Percentiles rank a stretch among this genome's conserved stretches.
These are phyloP conservation scores for Xerocomus spinulosus DNA, from an alignment of 768 basidiomycete genomes.

Conservation along the genomic window DNA sequence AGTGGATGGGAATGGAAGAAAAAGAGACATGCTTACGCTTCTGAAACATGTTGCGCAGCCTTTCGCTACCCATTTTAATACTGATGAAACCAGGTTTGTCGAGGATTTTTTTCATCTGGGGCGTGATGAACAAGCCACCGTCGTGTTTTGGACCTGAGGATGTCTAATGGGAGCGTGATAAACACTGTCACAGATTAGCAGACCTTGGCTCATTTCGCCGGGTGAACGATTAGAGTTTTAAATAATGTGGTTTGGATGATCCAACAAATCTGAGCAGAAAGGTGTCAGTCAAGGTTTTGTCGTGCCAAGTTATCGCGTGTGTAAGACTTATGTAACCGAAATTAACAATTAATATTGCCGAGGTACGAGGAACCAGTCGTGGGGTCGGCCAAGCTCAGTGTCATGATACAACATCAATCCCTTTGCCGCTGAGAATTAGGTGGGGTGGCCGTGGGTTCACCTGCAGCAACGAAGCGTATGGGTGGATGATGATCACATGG, in stretches of 20 bases:
- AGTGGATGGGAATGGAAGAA: neutral
- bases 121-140: constrained; percentile 24
- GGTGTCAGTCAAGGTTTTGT: neutral
- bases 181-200: neutral
- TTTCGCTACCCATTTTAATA: constrained; percentile 21
- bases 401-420: too few relatives aligned
- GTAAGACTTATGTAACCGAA: too few relatives aligned
- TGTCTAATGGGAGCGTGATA: neutral
- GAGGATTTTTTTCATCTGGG: constrained; percentile 27
- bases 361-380: too few relatives aligned
- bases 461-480: neutral
- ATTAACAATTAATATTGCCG: too few relatives aligned
- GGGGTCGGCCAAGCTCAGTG: too few relatives aligned
- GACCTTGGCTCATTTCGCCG: constrained; percentile 12
- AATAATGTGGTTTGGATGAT: neutral
- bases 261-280: neutral
- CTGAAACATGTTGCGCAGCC: constrained; percentile 29
- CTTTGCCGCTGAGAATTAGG: too few relatives aligned
- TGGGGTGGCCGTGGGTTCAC: neutral
- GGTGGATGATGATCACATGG: neutral
- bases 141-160: constrained; percentile 9
- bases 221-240: neutral
- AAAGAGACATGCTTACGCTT: constrained; percentile 15
- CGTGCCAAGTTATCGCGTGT: too few relatives aligned
- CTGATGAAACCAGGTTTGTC: constrained; percentile 24